Evolutionary conservation across 106 monocot genomes (phyloP).

Genomic region (Phalaenopsis aphrodite): DNA sequence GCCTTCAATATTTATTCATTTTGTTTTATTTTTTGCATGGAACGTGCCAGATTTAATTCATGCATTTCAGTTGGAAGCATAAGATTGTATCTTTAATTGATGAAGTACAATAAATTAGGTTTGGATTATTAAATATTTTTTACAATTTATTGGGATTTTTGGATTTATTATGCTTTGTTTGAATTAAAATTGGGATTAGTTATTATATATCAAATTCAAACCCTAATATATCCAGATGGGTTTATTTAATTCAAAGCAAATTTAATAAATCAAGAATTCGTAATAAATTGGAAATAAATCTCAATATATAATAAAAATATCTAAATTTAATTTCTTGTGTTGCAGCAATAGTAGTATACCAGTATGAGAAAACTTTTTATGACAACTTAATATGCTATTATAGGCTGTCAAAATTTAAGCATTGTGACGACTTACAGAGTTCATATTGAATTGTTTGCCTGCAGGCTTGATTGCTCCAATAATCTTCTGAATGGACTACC

Average conservation of each 20-base stretch:
- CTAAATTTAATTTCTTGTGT: not conserved
- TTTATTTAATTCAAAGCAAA: not conserved
- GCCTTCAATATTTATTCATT: not conserved
- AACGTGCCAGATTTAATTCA: not conserved
- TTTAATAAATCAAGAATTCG: not conserved
- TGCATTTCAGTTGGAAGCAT: not conserved
- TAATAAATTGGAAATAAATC: not conserved
- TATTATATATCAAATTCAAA: not conserved
- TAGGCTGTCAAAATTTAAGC: not conserved
- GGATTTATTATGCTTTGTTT: not conserved
- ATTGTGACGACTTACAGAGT: not conserved
- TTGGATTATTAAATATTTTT: not conserved
- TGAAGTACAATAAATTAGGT: not conserved
- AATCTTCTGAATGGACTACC: slow-evolving; percentile 78
- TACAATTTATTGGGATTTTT: not conserved
- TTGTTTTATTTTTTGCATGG: not conserved
- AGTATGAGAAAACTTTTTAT: not conserved
- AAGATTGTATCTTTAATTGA: not conserved
- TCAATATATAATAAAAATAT: not conserved
- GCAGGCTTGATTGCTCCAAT: slow-evolving; percentile 89
- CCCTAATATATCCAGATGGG: not conserved
- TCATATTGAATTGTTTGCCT: slow-evolving; percentile 9
- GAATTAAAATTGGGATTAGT: not conserved
- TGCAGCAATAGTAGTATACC: not conserved
- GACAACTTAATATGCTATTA: not conserved